A percentile compares a stretch with the other conserved stretches of the same genome.
Conservation (phyloP, 2,329 filamentous ascomycete species). For the Hymenoscyphus infarciens region DNA sequence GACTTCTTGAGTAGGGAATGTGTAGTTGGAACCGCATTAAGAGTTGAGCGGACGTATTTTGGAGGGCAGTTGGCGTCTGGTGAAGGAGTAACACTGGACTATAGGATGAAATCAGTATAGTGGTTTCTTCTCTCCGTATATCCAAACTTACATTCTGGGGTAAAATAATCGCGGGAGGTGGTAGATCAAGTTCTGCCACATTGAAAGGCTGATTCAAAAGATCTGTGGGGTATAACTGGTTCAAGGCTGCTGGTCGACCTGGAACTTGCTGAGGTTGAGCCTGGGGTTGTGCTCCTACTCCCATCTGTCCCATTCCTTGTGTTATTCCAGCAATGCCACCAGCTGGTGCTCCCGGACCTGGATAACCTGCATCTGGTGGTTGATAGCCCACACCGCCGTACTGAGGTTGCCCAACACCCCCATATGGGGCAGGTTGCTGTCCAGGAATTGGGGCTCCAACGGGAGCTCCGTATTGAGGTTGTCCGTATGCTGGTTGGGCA, state of each 20-base stretch:
- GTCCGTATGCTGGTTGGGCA: slow-evolving; percentile 30
- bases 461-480: slow-evolving; percentile 30
- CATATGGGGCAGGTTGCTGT: slow-evolving; percentile 32
- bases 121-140: not conserved
- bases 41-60: slow-evolving; percentile 90
- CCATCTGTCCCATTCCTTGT: slow-evolving; percentile 79
- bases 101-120: slow-evolving; percentile 39
- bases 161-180: slow-evolving; percentile 85
- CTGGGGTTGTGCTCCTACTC: slow-evolving; percentile 44
- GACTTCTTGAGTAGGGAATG: slow-evolving; percentile 94
- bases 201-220: slow-evolving; percentile 91
- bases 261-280: slow-evolving; percentile 48
- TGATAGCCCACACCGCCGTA: slow-evolving; percentile 58
- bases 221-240: slow-evolving; percentile 90
- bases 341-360: slow-evolving; percentile 44
- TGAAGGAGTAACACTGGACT: slow-evolving; percentile 89
- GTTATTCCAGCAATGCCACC: slow-evolving; percentile 66
- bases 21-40: slow-evolving; percentile 91
- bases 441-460: slow-evolving; percentile 39
- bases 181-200: slow-evolving; percentile 84
- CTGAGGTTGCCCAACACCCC: slow-evolving; percentile 32
- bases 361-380: slow-evolving; percentile 64
- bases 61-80: slow-evolving; percentile 86
- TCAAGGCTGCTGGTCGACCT: slow-evolving; percentile 57
- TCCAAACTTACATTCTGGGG: slow-evolving; percentile 76